Conservation (phyloP, 768 basidiomycete species). For the Xerocomellus amylosporus region DNA sequence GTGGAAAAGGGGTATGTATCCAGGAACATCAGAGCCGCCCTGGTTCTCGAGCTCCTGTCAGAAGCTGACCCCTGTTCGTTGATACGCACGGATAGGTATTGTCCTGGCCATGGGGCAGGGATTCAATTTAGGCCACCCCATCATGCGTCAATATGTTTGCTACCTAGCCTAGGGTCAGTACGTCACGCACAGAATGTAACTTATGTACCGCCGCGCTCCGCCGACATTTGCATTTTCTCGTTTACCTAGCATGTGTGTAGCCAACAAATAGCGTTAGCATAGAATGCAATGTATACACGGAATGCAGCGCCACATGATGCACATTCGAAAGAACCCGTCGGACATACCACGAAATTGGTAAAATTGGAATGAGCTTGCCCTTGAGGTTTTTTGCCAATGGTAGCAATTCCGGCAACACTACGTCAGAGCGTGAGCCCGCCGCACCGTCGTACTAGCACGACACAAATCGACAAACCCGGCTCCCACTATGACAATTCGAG, state of each 20-base stretch:
- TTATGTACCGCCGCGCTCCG: not conserved
- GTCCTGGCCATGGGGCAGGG: not conserved
- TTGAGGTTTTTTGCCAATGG: slow-evolving; percentile 3
- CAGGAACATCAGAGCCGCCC: not conserved
- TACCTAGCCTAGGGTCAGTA: too few species aligned
- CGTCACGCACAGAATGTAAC: not conserved
- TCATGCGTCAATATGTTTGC: not conserved
- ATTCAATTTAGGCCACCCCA: not conserved
- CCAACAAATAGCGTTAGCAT: not conserved
- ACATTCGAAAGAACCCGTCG: not conserved
- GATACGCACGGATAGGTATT: slow-evolving; percentile 6
- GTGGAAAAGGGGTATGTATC: slow-evolving; percentile 1
- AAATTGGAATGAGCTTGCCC: slow-evolving; percentile 18
- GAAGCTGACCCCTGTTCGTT: not conserved
- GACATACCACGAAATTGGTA: slow-evolving; percentile 47
- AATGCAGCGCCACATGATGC: slow-evolving; percentile 6
- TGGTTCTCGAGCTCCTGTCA: not conserved
- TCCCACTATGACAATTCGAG: not conserved
- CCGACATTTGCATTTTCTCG: not conserved
- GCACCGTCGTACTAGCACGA: too few species aligned
- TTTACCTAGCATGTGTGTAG: slow-evolving; percentile 24
- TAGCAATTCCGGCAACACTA: not conserved
- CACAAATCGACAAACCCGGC: too few species aligned
- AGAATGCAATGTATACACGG: not conserved
- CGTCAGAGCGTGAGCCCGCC: not conserved